phyloP scores from a whole-genome alignment of 768 basidiomycete species.

The Boletus edulis region DNA sequence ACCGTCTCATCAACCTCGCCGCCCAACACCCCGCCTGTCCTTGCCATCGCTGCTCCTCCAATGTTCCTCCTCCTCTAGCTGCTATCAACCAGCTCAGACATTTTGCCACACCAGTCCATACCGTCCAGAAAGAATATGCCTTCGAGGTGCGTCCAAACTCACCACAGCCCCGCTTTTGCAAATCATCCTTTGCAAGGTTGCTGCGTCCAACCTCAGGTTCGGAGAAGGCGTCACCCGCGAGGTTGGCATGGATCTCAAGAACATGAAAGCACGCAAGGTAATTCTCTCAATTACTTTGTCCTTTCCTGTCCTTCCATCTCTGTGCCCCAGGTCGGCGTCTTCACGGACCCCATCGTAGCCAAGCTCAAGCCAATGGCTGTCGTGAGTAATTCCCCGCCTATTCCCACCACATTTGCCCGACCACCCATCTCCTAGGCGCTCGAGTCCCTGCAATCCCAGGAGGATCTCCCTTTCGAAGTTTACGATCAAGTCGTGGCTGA shows the following conservation, averaged over 20 bases:
- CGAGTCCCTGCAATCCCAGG: slow-evolving; percentile 74
- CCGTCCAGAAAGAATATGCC: slow-evolving; percentile 82
- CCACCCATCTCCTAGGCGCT: slow-evolving; percentile 50
- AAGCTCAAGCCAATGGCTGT: slow-evolving; percentile 80
- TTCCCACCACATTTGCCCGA: not conserved
- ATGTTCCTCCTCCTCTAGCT: slow-evolving; percentile 35
- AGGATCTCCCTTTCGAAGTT: slow-evolving; percentile 75
- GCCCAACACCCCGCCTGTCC: slow-evolving; percentile 75
- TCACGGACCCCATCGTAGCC: slow-evolving; percentile 86
- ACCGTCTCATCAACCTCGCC: slow-evolving; percentile 67
- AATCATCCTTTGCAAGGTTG: slow-evolving; percentile 48
- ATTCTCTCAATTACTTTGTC: not conserved
- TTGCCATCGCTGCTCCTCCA: slow-evolving; percentile 65
- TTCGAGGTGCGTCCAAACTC: slow-evolving; percentile 60
- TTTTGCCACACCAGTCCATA: slow-evolving; percentile 75
- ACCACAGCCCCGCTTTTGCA: not conserved
- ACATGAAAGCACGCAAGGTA: slow-evolving; percentile 88
- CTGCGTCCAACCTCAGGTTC: slow-evolving; percentile 85
- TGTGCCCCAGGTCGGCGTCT: slow-evolving; percentile 79
- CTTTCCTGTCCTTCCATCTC: slow-evolving; percentile 3
- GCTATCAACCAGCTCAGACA: slow-evolving; percentile 61
- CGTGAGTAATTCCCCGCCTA: slow-evolving; percentile 41
- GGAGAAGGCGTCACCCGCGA: slow-evolving; percentile 88
- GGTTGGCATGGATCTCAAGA: slow-evolving; percentile 92
- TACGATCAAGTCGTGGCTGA: slow-evolving; percentile 83